Evolutionary conservation across 768 basidiomycete species (phyloP).

Genomic region (Pulveroboletus sp.): DNA sequence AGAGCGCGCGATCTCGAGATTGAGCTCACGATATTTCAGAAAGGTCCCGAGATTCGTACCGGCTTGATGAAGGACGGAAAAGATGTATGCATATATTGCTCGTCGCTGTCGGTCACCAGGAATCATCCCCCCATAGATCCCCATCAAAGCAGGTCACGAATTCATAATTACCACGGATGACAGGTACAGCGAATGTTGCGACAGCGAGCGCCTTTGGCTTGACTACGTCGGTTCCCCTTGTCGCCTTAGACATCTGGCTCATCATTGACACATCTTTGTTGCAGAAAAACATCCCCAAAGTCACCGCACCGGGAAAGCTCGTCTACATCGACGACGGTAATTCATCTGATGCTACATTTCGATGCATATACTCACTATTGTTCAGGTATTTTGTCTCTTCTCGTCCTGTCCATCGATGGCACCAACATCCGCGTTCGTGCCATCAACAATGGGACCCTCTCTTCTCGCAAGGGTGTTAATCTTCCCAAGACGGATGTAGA

Average conservation of each 20-base stretch:
- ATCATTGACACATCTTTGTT: background rate
- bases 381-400: constrained; percentile 79
- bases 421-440: constrained; percentile 78
- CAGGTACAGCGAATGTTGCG: constrained; percentile 74
- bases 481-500: constrained; percentile 98
- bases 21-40: constrained; percentile 44
- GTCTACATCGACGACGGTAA: constrained; percentile 96
- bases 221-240: constrained; percentile 74
- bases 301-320: constrained; percentile 94
- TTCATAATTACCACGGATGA: constrained; percentile 87
- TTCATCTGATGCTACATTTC: constrained; percentile 3
- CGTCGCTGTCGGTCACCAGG: background rate
- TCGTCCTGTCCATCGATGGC: constrained; percentile 88
- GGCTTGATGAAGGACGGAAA: constrained; percentile 83
- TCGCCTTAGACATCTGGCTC: background rate
- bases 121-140: constrained; percentile 47
- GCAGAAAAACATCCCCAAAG: constrained; percentile 89
- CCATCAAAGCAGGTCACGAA: constrained; percentile 88
- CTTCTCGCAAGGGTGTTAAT: constrained; percentile 98
- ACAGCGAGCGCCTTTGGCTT: constrained; percentile 83
- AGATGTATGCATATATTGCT: constrained; percentile 63
- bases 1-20: background rate
- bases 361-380: constrained; percentile 1
- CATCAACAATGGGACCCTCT: constrained; percentile 88
- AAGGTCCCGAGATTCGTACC: constrained; percentile 99